Conservation (phyloP, 1,139 yeast species). For the Taphrina confusa region DNA sequence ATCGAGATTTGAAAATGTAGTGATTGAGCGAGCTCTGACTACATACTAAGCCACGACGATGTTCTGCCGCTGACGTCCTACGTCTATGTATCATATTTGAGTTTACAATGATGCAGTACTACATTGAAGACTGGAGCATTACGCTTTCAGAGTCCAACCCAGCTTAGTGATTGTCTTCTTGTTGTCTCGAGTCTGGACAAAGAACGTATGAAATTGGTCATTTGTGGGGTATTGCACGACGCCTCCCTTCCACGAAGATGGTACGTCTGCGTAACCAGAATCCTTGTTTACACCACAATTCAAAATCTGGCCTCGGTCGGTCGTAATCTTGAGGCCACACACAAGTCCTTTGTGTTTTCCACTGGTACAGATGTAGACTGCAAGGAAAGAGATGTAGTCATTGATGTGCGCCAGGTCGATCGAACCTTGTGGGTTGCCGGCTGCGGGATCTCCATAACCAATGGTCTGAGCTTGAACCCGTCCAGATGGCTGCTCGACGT, state of each 20-base stretch:
- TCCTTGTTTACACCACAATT: not conserved
- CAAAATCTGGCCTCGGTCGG: not conserved
- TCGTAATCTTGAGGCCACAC: not conserved
- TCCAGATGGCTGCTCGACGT: not conserved
- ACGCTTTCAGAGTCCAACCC: not conserved
- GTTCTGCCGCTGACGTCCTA: no score
- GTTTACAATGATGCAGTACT: no score
- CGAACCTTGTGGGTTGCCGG: not conserved
- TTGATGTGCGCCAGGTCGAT: not conserved
- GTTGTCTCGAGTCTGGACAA: not conserved
- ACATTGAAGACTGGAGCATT: no score
- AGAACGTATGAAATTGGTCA: not conserved
- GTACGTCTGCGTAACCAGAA: not conserved
- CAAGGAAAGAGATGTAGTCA: not conserved
- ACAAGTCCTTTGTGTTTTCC: slow-evolving; percentile 1
- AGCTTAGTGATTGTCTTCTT: not conserved
- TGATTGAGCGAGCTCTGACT: no score
- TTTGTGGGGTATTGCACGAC: not conserved
- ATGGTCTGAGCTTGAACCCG: not conserved
- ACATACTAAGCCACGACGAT: no score
- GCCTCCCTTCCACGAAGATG: not conserved
- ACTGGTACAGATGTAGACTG: not conserved
- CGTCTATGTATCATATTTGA: no score
- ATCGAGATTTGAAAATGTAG: no score
- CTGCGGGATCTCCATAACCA: not conserved